These are phyloP conservation scores for Barnettozyma wickerhamii DNA, from an alignment of 805 yeast genomes.

Conservation along the genomic window DNA sequence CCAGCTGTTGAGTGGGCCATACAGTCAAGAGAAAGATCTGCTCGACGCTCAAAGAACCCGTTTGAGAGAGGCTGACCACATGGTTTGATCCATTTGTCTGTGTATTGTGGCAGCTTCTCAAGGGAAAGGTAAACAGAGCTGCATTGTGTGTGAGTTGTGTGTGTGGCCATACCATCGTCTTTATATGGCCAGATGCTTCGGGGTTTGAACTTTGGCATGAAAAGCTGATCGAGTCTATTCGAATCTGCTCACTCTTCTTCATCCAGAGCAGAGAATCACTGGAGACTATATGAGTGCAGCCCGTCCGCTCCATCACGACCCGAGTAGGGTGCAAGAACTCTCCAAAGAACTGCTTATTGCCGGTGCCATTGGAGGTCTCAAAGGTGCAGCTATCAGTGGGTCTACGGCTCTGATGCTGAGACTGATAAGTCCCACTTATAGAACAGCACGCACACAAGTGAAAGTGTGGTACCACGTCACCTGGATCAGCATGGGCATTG, in stretches of 20 bases:
- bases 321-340: constrained; percentile 31
- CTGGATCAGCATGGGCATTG: constrained; percentile 39
- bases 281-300: not conserved
- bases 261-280: too few relatives aligned
- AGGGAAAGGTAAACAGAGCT: not conserved
- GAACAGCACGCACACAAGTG: constrained; percentile 36
- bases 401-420: constrained; percentile 30
- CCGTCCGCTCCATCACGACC: constrained; percentile 29
- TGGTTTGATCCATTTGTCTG: too few relatives aligned
- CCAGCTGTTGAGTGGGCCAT: too few relatives aligned
- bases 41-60: too few relatives aligned
- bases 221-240: too few relatives aligned
- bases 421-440: constrained; percentile 31
- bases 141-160: not conserved
- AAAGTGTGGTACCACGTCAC: constrained; percentile 37
- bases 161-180: not conserved
- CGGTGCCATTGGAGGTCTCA: constrained; percentile 36
- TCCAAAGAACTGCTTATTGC: constrained; percentile 35
- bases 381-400: constrained; percentile 37
- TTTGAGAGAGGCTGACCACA: too few relatives aligned
- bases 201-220: not conserved
- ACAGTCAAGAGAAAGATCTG: too few relatives aligned
- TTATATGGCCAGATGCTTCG: too few relatives aligned
- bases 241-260: too few relatives aligned
- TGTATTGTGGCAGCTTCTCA: too few relatives aligned